Evolutionary conservation across 108 stramenopile genomes (phyloP).

Genomic region (Nitzschia palea): DNA sequence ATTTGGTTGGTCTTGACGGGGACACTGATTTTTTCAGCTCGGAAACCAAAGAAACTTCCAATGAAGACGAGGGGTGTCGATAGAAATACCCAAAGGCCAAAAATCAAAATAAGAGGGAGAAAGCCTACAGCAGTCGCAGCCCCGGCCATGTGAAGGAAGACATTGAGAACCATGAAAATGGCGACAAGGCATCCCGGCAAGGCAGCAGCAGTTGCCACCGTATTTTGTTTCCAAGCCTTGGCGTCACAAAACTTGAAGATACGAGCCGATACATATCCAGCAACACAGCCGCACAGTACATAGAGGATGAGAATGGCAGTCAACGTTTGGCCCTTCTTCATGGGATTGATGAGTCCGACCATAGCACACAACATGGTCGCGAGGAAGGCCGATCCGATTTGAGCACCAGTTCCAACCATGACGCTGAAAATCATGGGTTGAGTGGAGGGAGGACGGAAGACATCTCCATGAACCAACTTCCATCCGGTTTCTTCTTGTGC

Average conservation of each 20-base stretch:
- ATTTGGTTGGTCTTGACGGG: conserved; percentile 94
- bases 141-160: conserved; percentile 76
- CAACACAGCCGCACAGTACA: conserved; percentile 87
- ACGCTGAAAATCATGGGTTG: conserved; percentile 83
- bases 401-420: conserved; percentile 90
- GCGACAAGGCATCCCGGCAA: conserved; percentile 80
- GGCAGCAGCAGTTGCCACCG: conserved; percentile 79
- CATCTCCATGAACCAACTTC: conserved; percentile 98
- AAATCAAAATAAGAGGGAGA: conserved; percentile 77
- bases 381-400: conserved; percentile 85
- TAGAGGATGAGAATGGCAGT: conserved; percentile 88
- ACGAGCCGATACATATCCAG: conserved; percentile 86
- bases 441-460: conserved; percentile 90
- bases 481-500: conserved; percentile 96
- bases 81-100: conserved; percentile 83
- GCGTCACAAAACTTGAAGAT: conserved; percentile 92
- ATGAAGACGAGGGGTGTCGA: conserved; percentile 92
- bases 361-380: conserved; percentile 76
- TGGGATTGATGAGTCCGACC: conserved; percentile 87
- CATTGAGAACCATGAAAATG: conserved; percentile 84
- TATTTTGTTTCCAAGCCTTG: conserved; percentile 76
- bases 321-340: conserved; percentile 93
- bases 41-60: conserved; percentile 94
- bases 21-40: conserved; percentile 69
- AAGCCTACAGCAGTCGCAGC: conserved; percentile 91